A percentile compares a stretch with the other conserved stretches of the same genome.
Conservation (phyloP, 2,329 filamentous ascomycete species). For the Pseudogymnoascus sp. region DNA sequence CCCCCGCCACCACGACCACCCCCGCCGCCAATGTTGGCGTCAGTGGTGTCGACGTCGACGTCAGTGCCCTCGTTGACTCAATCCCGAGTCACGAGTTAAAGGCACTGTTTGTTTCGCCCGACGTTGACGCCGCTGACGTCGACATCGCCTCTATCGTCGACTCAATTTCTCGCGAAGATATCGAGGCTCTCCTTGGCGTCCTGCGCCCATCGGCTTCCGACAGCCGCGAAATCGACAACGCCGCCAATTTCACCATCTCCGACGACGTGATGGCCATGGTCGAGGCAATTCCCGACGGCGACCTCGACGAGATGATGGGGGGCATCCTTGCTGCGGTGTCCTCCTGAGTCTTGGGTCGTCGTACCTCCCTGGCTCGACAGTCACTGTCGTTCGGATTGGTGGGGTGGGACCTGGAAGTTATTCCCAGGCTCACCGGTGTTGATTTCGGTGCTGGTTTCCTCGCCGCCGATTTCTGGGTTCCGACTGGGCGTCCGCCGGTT, state of each 20-base stretch:
- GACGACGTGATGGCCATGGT: slow-evolving; percentile 7
- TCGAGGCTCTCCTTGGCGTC: background rate
- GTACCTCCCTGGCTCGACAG: background rate
- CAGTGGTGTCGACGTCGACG: background rate
- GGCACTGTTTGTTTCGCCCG: slow-evolving; percentile 38
- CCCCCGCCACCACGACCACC: background rate
- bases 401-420: background rate
- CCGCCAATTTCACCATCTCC: slow-evolving; percentile 3
- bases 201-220: background rate
- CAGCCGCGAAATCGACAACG: background rate
- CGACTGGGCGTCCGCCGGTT: background rate
- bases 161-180: slow-evolving; percentile 3
- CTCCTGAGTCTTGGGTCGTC: background rate
- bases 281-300: background rate
- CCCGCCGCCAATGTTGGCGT: background rate
- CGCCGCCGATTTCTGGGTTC: background rate
- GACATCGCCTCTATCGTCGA: slow-evolving; percentile 12
- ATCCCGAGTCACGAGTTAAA: slow-evolving; percentile 4
- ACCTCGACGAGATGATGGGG: background rate
- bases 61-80: slow-evolving; percentile 1
- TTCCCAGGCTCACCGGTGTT: background rate
- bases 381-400: background rate
- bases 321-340: background rate
- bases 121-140: slow-evolving; percentile 27
- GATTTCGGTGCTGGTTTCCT: background rate